These are phyloP conservation scores for Arachis stenosperma DNA, from an alignment of 306 rosid species.

Conservation along the genomic window DNA sequence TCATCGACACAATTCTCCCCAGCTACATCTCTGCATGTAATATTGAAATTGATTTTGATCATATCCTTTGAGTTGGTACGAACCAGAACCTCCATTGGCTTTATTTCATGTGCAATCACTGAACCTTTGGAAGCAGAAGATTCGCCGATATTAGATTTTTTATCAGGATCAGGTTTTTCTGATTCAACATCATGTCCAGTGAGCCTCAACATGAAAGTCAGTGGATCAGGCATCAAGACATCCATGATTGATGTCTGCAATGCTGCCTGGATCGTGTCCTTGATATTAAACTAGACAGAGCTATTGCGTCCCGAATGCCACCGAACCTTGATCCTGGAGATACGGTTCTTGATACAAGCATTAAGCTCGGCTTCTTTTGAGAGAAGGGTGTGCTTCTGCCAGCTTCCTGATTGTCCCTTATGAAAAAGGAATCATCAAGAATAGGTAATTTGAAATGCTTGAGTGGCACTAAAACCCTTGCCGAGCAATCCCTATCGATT, in stretches of 20 bases:
- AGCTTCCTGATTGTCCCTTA: conserved; percentile 61
- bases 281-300: conserved; percentile 85
- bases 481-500: conserved; percentile 89
- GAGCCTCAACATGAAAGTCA: conserved; percentile 89
- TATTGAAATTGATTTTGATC: conserved; percentile 79
- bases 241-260: conserved; percentile 92
- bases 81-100: conserved; percentile 84
- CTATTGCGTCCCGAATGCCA: conserved; percentile 93
- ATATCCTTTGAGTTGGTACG: conserved; percentile 88
- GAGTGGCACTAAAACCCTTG: conserved; percentile 90
- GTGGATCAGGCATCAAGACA: conserved; percentile 90
- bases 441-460: conserved; percentile 90
- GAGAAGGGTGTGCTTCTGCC: conserved; percentile 67
- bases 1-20: conserved; percentile 89
- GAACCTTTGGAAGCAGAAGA: conserved; percentile 61
- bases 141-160: conserved; percentile 37
- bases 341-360: conserved; percentile 87
- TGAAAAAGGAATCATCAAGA: conserved; percentile 87
- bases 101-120: conserved; percentile 80
- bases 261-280: conserved; percentile 92
- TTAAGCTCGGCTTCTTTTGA: conserved; percentile 87
- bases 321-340: conserved; percentile 82
- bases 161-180: conserved; percentile 37
- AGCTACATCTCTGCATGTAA: conserved; percentile 91
- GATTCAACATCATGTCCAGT: conserved; percentile 47